Conservation (phyloP, 768 basidiomycete species). For the Boletus huronensis region DNA sequence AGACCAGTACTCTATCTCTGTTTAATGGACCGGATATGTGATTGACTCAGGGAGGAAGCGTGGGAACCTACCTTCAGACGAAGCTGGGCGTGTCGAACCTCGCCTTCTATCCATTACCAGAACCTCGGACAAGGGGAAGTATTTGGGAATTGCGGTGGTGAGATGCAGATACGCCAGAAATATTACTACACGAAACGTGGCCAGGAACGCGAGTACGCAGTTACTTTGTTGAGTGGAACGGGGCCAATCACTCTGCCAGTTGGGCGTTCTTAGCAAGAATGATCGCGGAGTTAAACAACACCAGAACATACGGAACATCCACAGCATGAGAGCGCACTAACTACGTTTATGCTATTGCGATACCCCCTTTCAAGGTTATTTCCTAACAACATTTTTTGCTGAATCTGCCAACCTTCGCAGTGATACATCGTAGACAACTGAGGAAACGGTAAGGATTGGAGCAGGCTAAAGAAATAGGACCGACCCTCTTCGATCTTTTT, state of each 20-base stretch:
- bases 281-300: constrained; percentile 21
- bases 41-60: constrained; percentile 13
- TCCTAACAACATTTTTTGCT: background rate
- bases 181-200: constrained; percentile 7
- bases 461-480: constrained; percentile 10
- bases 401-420: constrained; percentile 57
- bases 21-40: constrained; percentile 5
- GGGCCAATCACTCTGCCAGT: background rate
- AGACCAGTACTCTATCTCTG: constrained; percentile 78
- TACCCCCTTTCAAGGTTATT: background rate
- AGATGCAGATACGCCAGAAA: background rate
- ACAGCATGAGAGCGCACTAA: background rate
- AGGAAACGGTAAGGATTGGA: background rate
- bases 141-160: background rate
- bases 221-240: constrained; percentile 4
- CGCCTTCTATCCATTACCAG: constrained; percentile 65
- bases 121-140: background rate
- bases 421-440: constrained; percentile 85
- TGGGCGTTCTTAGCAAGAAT: constrained; percentile 10
- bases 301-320: background rate
- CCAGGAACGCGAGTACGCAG: background rate
- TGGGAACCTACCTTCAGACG: constrained; percentile 64
- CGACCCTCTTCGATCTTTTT: constrained; percentile 87
- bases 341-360: background rate
- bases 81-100: constrained; percentile 59